These are phyloP conservation scores for Emergomyces orientalis DNA, from an alignment of 2,329 filamentous ascomycete species.

Conservation along the genomic window DNA sequence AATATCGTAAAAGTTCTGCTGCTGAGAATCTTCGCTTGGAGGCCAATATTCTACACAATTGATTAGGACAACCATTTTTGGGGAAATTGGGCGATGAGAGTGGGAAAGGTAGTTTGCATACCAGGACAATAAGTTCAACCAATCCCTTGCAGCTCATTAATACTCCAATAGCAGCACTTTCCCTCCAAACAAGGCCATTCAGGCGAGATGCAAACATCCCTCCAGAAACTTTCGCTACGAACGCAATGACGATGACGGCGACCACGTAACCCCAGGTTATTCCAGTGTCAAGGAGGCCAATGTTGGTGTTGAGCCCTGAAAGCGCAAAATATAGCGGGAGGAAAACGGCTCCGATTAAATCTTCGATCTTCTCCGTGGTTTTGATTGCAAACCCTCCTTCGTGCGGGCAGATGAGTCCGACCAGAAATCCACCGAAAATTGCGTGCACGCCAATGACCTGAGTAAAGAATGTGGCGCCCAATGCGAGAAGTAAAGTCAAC, in stretches of 20 bases:
- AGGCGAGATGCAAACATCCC: conserved; percentile 67
- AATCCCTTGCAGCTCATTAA: conserved; percentile 96
- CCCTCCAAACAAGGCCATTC: conserved; percentile 77
- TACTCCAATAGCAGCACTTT: conserved; percentile 76
- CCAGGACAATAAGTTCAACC: conserved; percentile 88
- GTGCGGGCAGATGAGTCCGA: conserved; percentile 68
- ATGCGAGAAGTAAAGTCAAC: conserved; percentile 67
- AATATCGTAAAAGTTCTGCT: conserved; percentile 83
- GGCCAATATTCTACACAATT: conserved; percentile 58
- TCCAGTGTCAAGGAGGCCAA: conserved; percentile 72
- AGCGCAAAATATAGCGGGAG: conserved; percentile 88
- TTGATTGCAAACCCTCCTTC: conserved; percentile 65
- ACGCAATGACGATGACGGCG: conserved; percentile 71
- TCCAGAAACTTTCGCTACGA: conserved; percentile 74
- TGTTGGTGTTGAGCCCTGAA: conserved; percentile 78
- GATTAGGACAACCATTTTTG: neutral
- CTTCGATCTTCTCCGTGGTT: conserved; percentile 86
- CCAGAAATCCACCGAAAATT: conserved; percentile 87
- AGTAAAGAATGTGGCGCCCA: conserved; percentile 78
- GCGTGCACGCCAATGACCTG: conserved; percentile 85
- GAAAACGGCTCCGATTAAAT: conserved; percentile 74
- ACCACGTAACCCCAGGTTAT: conserved; percentile 85
- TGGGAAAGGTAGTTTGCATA: conserved; percentile 37
- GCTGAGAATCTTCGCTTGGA: conserved; percentile 73
- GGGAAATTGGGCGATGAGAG: neutral